Base-by-base conservation (phyloP, 23 red algal genomes). In the Pyropia yezoensis region DNA sequence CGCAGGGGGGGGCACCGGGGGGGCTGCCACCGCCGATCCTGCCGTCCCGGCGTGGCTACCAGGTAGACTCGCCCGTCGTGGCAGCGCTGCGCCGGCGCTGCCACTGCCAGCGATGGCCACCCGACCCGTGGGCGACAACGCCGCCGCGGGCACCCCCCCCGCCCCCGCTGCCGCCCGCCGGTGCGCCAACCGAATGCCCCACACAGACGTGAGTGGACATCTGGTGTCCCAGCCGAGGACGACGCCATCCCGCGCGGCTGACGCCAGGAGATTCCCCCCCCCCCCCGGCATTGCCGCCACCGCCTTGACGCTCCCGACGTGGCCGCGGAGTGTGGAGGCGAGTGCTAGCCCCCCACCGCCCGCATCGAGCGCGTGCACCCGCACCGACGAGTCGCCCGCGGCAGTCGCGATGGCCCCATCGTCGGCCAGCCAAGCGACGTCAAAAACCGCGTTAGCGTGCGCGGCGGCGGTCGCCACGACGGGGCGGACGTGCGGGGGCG, bases 361-460 rank as follows among this genome's bases (percentile, higher is more conserved):
- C 15, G 65, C 45, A 27, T 91, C 77, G 34, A 78, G 70, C 39
- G 39, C 11, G 39, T 47, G 39, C 19, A 91, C 66, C 18, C 87
- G 76, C 17, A 81, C 59, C 1, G 87, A 65, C 14, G 65, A 64
- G 54, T 91, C 87, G 27, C 87, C 87, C 15, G 76, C 63, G n/a
- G 87, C 87, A 18, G 87, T 91, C 17, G 70, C 87, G 18, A 91
- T 61, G 22, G 57, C 27, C 29, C 18, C 18, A n/a, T 91, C 87
- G 55, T 25, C 50, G 14, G 59, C 52, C 57, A 91, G 54, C 76
- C 76, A 91, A 1, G 68, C 58, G 9, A 73, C 87, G 54, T 91
- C 87, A 68, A 91, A 91, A 3, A 91, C 70, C 8, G 87, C 87
- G 59, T 91, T 91, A 3, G 61, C 50, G 49, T 91, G 87, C 2